Base-by-base conservation (phyloP, 1,139 yeast species). In the Kurtzmaniella natalensis region DNA sequence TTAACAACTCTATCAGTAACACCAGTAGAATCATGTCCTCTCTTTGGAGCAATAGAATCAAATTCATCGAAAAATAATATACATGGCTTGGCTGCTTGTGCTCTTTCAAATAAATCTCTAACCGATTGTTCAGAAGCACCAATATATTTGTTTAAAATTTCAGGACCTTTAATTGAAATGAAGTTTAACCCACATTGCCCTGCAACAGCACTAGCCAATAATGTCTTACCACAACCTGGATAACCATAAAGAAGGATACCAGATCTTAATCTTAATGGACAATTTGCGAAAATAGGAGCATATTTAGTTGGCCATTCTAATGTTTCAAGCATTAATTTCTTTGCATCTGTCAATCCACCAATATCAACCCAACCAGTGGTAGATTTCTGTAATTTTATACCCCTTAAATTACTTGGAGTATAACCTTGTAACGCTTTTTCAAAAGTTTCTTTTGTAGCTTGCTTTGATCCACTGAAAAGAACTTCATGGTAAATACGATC, bases 11-110 rank as follows among this genome's bases (percentile, higher is more conserved):
- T 74, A 55, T 92, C 98, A 1, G 98, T 92, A 4, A 92, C 98
- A 40, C 97, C 98, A 0, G 98, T 89, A 2, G 95, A 85, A 52
- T 92, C 98, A 52, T 89, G 97, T 1, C 98, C 98, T 68, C 98
- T 80, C 57, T 89, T 89, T 1, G 98, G 97, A 0, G 97, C 97
- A 51, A 92, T 87, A 0, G 97, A 87, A 48, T 92, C 98, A 56
- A 92, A 88, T 54, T 92, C 98, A 58, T 92, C 98, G 57, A 92
- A 92, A 55, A 92, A 92, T 38, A 92, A 61, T 28, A 92, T 81
- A 53, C 98, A 92, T 1, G 98, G 97, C 50, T 84, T 86, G 2
- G 95, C 95, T 30, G 95, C 80, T 55, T 84, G 89, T 0, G 98
- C 99, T 27, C 95, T 71, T 47, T 88, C 96, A 56, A 92, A 92